These are phyloP conservation scores for Pestalotiopsis sp. DNA, from an alignment of 2,329 filamentous ascomycete species.

Conservation along the genomic window DNA sequence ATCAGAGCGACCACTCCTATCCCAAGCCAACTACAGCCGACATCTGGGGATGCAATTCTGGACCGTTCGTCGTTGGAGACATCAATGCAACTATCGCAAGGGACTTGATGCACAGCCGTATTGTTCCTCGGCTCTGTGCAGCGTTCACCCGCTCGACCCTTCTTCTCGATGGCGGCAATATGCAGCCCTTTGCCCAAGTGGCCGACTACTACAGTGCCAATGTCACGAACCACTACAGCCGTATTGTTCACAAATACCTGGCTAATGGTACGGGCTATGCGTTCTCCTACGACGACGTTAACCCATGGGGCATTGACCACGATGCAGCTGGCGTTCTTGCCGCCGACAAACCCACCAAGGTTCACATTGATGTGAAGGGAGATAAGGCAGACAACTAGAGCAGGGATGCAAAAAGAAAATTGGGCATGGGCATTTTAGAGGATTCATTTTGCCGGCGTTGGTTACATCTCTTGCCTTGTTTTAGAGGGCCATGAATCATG, in stretches of 20 bases:
- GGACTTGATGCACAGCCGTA: constrained; percentile 35
- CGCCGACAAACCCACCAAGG: not conserved
- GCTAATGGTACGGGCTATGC: constrained; percentile 62
- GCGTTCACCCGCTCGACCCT: constrained; percentile 48
- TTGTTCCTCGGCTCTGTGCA: constrained; percentile 48
- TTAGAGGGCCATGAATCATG: not conserved
- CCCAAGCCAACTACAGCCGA: constrained; percentile 42
- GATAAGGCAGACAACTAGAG: not conserved
- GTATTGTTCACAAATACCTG: constrained; percentile 60
- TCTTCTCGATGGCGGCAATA: constrained; percentile 43
- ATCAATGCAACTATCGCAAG: constrained; percentile 28
- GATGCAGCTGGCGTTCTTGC: constrained; percentile 50
- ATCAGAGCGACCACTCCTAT: constrained; percentile 41
- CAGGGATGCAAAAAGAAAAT: not conserved
- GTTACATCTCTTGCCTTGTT: not conserved
- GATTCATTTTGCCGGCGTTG: not conserved
- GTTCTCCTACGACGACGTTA: constrained; percentile 69
- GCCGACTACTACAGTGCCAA: constrained; percentile 42
- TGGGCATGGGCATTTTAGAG: not conserved
- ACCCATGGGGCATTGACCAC: constrained; percentile 43
- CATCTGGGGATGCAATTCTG: constrained; percentile 51
- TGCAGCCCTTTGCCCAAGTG: constrained; percentile 40
- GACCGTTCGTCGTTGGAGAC: constrained; percentile 38
- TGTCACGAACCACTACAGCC: constrained; percentile 55
- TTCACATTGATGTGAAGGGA: not conserved